A percentile compares a stretch with the other conserved stretches of the same genome.
These are phyloP conservation scores for Kodamaea derodonti DNA, from an alignment of 1,139 yeast species.

Conservation along the genomic window DNA sequence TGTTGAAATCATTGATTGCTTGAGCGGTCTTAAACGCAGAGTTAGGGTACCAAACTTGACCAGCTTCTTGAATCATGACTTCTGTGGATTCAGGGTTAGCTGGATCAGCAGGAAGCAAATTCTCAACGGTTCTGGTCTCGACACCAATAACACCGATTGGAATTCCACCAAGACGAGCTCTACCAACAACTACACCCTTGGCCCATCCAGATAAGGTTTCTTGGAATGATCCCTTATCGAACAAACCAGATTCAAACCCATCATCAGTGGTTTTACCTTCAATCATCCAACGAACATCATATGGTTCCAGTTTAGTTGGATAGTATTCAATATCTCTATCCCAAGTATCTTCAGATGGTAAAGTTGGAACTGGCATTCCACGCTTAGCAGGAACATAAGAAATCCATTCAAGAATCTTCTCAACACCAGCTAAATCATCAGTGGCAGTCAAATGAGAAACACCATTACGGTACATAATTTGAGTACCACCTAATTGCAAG, in stretches of 20 bases:
- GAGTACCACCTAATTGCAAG: constrained; percentile 98
- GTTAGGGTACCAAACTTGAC: constrained; percentile 99
- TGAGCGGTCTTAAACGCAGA: constrained; percentile 98
- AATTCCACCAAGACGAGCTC: constrained; percentile 98
- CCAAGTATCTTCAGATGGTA: constrained; percentile 82
- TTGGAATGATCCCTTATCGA: constrained; percentile 89
- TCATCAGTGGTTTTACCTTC: constrained; percentile 70
- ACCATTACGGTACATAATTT: constrained; percentile 97
- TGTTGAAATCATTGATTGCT: constrained; percentile 94
- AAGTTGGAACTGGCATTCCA: constrained; percentile 85
- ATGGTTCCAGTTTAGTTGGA: constrained; percentile 70
- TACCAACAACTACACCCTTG: constrained; percentile 94
- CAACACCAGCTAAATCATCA: constrained; percentile 95
- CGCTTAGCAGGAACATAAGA: constrained; percentile 93
- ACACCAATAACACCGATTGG: constrained; percentile 98
- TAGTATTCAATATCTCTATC: constrained; percentile 84
- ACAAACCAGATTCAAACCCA: constrained; percentile 83
- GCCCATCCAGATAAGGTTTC: constrained; percentile 99
- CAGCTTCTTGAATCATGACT: constrained; percentile 86
- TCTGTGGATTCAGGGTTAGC: constrained; percentile 96
- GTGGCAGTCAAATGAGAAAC: constrained; percentile 94
- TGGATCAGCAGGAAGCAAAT: constrained; percentile 93
- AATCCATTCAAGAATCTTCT: constrained; percentile 91
- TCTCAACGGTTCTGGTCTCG: constrained; percentile 86
- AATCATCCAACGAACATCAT: constrained; percentile 94